Evolutionary conservation across 139 green algal species (phyloP).

Genomic region (Limnomonas spitsbergensis): DNA sequence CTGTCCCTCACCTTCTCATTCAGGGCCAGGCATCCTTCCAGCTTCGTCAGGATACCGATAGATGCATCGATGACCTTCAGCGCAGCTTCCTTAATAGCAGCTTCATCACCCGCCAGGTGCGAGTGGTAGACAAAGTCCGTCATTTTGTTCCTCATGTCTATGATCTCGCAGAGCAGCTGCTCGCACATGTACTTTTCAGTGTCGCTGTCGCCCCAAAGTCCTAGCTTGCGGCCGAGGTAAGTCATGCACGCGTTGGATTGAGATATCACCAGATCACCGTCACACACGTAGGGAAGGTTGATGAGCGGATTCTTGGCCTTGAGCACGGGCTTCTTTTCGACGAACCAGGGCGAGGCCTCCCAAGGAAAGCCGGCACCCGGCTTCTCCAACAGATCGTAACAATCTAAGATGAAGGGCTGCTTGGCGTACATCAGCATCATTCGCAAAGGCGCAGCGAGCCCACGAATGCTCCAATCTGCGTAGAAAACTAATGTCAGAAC

Average conservation of each 20-base stretch:
- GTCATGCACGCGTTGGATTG: neutral
- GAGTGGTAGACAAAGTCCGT: neutral
- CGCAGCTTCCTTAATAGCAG: too few species aligned
- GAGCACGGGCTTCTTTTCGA: neutral
- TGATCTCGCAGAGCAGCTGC: neutral
- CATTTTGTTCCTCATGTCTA: slow-evolving; percentile 9
- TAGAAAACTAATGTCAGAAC: too few species aligned
- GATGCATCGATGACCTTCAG: neutral
- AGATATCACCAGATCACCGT: neutral
- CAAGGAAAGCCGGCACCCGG: neutral
- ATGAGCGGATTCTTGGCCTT: slow-evolving; percentile 8
- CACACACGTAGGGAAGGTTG: neutral
- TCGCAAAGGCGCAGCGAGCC: slow-evolving; percentile 4
- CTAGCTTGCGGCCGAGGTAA: slow-evolving; percentile 11
- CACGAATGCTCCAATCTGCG: slow-evolving; percentile 10
- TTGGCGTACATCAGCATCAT: slow-evolving; percentile 9
- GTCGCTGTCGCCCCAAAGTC: neutral
- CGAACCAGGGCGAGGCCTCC: neutral
- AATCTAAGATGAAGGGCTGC: slow-evolving; percentile 1
- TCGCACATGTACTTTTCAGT: neutral
- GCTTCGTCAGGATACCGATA: neutral
- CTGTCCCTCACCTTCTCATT: too few species aligned
- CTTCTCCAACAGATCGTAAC: neutral
- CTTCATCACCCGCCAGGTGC: too few species aligned
- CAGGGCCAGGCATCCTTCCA: neutral